Conservation (phyloP, 116 monocot genomes). For the Dioscorea cayenensis region DNA sequence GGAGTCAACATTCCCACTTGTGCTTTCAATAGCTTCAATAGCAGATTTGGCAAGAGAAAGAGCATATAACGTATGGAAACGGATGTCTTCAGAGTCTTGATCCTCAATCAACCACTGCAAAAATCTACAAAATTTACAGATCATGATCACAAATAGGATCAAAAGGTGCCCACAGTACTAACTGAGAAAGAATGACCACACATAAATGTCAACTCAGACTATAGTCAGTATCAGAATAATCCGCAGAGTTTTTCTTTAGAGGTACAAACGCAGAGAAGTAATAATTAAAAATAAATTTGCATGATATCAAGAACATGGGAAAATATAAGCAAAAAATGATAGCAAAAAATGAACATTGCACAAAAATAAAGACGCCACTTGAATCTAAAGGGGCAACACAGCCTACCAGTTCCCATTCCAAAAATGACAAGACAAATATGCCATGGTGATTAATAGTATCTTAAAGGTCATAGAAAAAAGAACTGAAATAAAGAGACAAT, state of each 20-base stretch:
- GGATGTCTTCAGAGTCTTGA: conserved; percentile 76
- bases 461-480: background rate
- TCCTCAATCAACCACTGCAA: conserved; percentile 99
- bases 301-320: no score
- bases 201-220: no score
- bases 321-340: no score
- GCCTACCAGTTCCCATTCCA: no score
- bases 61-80: conserved; percentile 91
- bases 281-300: no score
- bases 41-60: conserved; percentile 87
- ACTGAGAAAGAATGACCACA: background rate
- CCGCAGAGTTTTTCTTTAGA: no score
- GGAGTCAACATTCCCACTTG: conserved; percentile 5
- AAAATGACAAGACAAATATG: background rate
- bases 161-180: background rate
- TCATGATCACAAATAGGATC: background rate
- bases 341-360: no score
- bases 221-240: no score
- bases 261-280: no score
- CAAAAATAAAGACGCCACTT: no score
- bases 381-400: no score
- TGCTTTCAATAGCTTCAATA: conserved; percentile 31
- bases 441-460: background rate
- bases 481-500: background rate
- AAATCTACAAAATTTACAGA: conserved; percentile 47